phyloP scores from a whole-genome alignment of 345 rosid genomes.

The Melaleuca quinquenervia region DNA sequence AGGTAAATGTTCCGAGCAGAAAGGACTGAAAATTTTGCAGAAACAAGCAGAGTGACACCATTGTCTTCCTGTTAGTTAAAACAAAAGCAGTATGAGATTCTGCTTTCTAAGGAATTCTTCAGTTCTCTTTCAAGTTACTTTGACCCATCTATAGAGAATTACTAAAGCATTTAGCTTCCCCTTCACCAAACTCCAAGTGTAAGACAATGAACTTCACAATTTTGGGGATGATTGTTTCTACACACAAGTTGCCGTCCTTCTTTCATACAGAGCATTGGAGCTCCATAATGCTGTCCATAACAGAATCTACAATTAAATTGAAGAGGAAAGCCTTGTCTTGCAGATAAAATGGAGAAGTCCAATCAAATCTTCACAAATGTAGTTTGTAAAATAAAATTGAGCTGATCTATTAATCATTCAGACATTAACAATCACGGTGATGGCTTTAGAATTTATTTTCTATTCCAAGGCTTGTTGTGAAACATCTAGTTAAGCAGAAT shows the following conservation, averaged over 20 bases:
- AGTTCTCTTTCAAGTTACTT: not conserved
- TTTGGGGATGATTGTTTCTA: not conserved
- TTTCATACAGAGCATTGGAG: not conserved
- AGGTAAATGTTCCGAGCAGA: conserved; percentile 73
- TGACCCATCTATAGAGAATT: not conserved
- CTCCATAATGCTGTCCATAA: not conserved
- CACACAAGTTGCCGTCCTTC: not conserved
- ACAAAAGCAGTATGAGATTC: not conserved
- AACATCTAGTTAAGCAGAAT: not conserved
- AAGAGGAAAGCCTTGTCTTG: not conserved
- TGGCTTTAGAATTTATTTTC: not conserved
- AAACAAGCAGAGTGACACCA: conserved; percentile 84
- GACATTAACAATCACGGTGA: not conserved
- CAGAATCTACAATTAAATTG: not conserved
- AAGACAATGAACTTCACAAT: not conserved
- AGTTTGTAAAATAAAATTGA: not conserved
- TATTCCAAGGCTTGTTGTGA: not conserved
- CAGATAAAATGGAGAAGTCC: not conserved
- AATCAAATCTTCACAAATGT: not conserved
- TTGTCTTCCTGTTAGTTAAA: conserved; percentile 53
- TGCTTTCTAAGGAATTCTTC: not conserved
- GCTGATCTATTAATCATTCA: not conserved
- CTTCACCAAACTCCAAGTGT: not conserved
- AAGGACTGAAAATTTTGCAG: conserved; percentile 69
- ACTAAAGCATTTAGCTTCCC: not conserved